Percentiles rank a stretch among this genome's conserved stretches.
These are phyloP conservation scores for Phyllosticta capitalensis DNA, from an alignment of 2,329 filamentous ascomycete species.

Conservation along the genomic window DNA sequence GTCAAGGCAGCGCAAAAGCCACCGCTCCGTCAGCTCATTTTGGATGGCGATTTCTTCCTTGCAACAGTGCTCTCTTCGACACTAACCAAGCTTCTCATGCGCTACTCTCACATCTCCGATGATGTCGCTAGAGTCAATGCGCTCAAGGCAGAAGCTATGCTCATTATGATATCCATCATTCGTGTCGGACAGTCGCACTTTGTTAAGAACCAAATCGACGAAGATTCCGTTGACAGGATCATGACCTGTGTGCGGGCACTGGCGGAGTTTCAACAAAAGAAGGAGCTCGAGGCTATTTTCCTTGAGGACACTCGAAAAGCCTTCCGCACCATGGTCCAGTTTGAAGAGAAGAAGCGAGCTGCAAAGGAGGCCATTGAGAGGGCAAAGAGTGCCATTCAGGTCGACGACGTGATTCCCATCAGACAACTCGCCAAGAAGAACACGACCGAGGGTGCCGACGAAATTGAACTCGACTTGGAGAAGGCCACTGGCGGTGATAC, in stretches of 20 bases:
- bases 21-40: conserved; percentile 83
- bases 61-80: conserved; percentile 92
- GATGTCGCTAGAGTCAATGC: conserved; percentile 85
- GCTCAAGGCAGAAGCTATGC: conserved; percentile 90
- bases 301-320: conserved; percentile 90
- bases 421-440: conserved; percentile 92
- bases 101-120: conserved; percentile 83
- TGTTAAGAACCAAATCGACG: conserved; percentile 92
- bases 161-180: conserved; percentile 99
- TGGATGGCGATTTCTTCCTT: conserved; percentile 95
- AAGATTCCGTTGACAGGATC: conserved; percentile 95
- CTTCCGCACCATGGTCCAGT: conserved; percentile 93
- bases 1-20: conserved; percentile 97
- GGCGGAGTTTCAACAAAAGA: conserved; percentile 79
- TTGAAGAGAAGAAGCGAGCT: conserved; percentile 95
- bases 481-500: conserved; percentile 88
- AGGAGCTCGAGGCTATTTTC: conserved; percentile 86
- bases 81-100: conserved; percentile 95
- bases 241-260: conserved; percentile 95
- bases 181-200: conserved; percentile 98
- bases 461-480: conserved; percentile 82
- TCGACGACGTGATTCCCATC: conserved; percentile 90
- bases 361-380: conserved; percentile 88
- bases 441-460: conserved; percentile 67
- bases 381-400: conserved; percentile 86